Percentiles rank a stretch among this genome's conserved stretches.
Conservation (phyloP, 345 rosid genomes). For the Isatis tinctoria region DNA sequence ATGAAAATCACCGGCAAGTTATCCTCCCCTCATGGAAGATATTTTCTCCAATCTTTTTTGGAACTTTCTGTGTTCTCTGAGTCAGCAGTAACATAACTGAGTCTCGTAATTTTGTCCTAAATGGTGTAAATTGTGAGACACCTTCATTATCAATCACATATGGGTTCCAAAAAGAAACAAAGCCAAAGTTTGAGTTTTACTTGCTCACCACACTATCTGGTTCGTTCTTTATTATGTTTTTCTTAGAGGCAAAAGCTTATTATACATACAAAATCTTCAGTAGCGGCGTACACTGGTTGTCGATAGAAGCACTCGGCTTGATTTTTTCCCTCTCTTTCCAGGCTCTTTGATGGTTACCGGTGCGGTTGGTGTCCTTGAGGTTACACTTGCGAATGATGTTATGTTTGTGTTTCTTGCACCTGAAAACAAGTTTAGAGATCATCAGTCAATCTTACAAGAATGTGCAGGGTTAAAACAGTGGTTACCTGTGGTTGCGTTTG, state of each 20-base stretch:
- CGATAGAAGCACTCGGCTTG: conserved; percentile 67
- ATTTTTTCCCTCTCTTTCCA: conserved; percentile 80
- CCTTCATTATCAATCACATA: conserved; percentile 10
- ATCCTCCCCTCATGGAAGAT: neutral
- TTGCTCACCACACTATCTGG: neutral
- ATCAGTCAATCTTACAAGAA: neutral
- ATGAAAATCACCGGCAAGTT: conserved; percentile 7
- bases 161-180: conserved; percentile 3
- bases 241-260: conserved; percentile 4
- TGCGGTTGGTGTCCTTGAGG: conserved; percentile 45
- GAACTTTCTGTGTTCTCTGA: conserved; percentile 11
- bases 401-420: conserved; percentile 49
- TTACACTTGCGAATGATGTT: conserved; percentile 77
- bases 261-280: conserved; percentile 32
- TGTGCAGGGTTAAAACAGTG: neutral
- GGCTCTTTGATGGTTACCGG: conserved; percentile 47
- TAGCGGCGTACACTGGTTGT: conserved; percentile 85
- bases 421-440: conserved; percentile 22
- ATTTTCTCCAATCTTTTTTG: conserved; percentile 16
- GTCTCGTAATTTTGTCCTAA: neutral
- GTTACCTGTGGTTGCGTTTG: conserved; percentile 43
- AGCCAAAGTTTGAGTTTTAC: neutral
- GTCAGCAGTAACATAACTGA: conserved; percentile 7
- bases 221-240: neutral
- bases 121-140: neutral